Evolutionary conservation across 345 rosid species (phyloP), one percentile per base, ranked within the genome.

Genomic region (Eutrema japonicum): DNA sequence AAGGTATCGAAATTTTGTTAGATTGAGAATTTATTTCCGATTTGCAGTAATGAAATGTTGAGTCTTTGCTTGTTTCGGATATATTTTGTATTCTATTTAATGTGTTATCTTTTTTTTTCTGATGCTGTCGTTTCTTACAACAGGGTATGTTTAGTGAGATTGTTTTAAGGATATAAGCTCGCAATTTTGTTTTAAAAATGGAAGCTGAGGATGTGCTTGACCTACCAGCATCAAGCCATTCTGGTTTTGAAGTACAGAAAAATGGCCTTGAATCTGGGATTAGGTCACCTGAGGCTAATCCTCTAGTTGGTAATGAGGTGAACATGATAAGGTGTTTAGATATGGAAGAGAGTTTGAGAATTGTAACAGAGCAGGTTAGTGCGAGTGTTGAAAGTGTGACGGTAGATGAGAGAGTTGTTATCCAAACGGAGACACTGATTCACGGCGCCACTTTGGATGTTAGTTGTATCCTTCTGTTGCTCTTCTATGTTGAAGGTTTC

Each of bases 381-480:
- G 64, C 73, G 64, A 78, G 80, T 82, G 80, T 75, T 30, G 88
- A 75, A 72, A 69, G 73, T 59, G 50, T 72, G 73, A 45, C 65
- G 54, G 83, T 65, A 10, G 79, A 76, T 38, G 86, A 81, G 71
- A 78, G 73, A 37, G 37, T 64, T 27, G 54, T 50, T 53, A 36
- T 59, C 56, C 76, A 57, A 49, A 76, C 81, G 53, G 79, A 63
- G 27, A 70, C 71, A 58, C 73, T 74, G 30, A 29, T 30, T 77
- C 80, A 36, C 41, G 73, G 51, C 35, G 45, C 32, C 33, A 49
- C 33, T 73, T 73, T 75, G 77, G 84, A 80, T 86, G 85, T 71
- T 67, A 80, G 69, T 48, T 55, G 93, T 95, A 87, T 88, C 93
- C 89, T 88, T 65, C 46, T 81, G 78, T 64, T 64, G 53, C 62